Evolutionary conservation across 2,329 filamentous ascomycete genomes (phyloP).

Genomic region (Dactylonectria macrodidyma): DNA sequence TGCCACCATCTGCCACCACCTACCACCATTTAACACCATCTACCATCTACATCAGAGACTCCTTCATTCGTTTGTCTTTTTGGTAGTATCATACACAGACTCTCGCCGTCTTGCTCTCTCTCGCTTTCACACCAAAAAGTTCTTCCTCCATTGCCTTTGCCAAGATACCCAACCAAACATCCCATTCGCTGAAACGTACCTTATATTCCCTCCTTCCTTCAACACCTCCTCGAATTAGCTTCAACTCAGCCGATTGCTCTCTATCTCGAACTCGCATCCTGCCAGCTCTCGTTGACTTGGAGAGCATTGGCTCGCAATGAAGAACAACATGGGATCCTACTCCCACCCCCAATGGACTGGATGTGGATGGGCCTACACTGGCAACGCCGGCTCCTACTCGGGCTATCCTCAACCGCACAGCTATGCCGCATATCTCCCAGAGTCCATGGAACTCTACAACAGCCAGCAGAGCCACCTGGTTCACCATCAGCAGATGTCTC

Average conservation of each 20-base stretch:
- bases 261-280: background rate
- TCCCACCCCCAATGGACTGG: conserved; percentile 54
- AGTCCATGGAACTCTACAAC: conserved; percentile 57
- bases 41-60: conserved; percentile 35
- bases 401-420: conserved; percentile 52
- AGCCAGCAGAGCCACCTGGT: conserved; percentile 55
- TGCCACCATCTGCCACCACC: conserved; percentile 16
- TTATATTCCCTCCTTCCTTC: background rate
- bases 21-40: conserved; percentile 1
- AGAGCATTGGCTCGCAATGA: conserved; percentile 37
- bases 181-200: conserved; percentile 32
- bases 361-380: conserved; percentile 54
- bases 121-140: conserved; percentile 24
- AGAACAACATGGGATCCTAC: conserved; percentile 54
- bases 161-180: conserved; percentile 22
- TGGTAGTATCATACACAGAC: conserved; percentile 28
- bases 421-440: conserved; percentile 55
- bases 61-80: conserved; percentile 38
- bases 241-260: background rate
- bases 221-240: background rate
- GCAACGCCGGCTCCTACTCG: conserved; percentile 48
- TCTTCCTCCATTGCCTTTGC: conserved; percentile 34
- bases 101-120: conserved; percentile 21
- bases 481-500: conserved; percentile 56
- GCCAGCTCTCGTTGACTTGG: conserved; percentile 23